Evolutionary conservation across 495 filamentous ascomycete genomes (phyloP), one percentile per base, ranked within the genome.

Genomic region (Neurospora pannonica): DNA sequence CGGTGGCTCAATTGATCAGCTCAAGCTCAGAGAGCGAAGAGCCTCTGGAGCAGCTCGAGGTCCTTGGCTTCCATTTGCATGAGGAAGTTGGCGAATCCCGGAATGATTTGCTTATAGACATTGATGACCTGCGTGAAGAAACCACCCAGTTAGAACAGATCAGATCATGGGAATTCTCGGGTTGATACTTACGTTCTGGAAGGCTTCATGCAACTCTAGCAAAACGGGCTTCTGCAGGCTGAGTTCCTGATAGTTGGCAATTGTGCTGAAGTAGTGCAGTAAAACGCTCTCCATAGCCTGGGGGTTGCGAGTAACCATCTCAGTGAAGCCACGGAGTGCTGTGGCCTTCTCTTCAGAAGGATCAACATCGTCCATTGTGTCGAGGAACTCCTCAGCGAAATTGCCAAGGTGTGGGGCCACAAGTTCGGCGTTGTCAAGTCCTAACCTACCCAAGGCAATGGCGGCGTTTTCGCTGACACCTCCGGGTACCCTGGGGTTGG

Each of bases 391-490:
- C 11, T 89, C 87, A 3, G 95, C 94, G 75, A 95, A 97, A 54
- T 87, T 90, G 40, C 89, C 85, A n/a, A 99, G 88, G 48, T 93
- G 91, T 11, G 94, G 92, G 0, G 94, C 93, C 48, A 98, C 86
- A 42, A 90, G 84, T 31, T 92, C 90, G 37, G 91, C 87, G 77
- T 91, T 93, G 73, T 90, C 91, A n/a, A 97, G 87, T 9, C 97
- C 96, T 36, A 99, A 86, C 40, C 96, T 89, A 24, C 96, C 97
- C 17, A 99, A 84, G 11, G 95, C 95, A 80, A 97, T 96, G 4
- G 94, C 95, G 1, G 96, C 95, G 79, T 98, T 98, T 80, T 98
- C 97, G 70, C 91, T 92, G 13, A 99, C 92, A 0, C 94, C 97
- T 77, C 90, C 89, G n/a, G 97, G 95, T 17, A 98, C 91, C 77